These are phyloP conservation scores for Pseudogymnoascus sp. DNA, from an alignment of 2,329 filamentous ascomycete species.

Conservation along the genomic window DNA sequence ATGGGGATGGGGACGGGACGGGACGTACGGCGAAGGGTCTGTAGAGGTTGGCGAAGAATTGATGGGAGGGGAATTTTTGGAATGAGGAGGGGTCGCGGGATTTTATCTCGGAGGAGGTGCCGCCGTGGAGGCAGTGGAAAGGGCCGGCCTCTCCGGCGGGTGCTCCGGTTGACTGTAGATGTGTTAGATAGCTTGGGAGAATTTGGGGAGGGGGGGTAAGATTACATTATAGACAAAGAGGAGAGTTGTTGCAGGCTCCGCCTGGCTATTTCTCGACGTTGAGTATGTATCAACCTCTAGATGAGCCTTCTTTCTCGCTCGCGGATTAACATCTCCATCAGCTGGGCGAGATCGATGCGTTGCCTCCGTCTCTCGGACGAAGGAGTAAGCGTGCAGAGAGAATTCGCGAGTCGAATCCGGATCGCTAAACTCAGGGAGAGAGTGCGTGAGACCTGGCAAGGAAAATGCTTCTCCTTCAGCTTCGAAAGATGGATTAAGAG, in stretches of 20 bases:
- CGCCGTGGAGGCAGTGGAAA: slow-evolving; percentile 29
- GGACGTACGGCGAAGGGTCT: slow-evolving; percentile 42
- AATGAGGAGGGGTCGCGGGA: slow-evolving; percentile 39
- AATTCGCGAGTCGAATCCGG: neutral
- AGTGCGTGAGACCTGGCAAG: neutral
- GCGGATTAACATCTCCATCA: neutral
- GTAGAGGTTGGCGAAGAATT: slow-evolving; percentile 48
- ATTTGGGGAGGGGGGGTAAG: neutral
- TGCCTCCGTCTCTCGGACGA: neutral
- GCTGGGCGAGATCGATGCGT: neutral
- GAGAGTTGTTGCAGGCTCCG: neutral
- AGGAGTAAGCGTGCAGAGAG: neutral
- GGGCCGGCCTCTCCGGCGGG: slow-evolving; percentile 20
- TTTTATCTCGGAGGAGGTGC: slow-evolving; percentile 31
- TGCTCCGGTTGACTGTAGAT: slow-evolving; percentile 16
- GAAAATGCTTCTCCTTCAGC: neutral
- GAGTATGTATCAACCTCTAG: neutral
- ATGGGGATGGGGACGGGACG: neutral
- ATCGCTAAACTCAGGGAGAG: neutral
- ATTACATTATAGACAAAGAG: neutral
- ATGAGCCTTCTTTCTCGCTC: neutral
- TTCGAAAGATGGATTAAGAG: neutral
- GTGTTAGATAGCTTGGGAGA: neutral
- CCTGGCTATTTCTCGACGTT: neutral
- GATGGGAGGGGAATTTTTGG: slow-evolving; percentile 44